Conservation (phyloP, 192 early-diverging fungal species). For the Radiomyces spectabilis region DNA sequence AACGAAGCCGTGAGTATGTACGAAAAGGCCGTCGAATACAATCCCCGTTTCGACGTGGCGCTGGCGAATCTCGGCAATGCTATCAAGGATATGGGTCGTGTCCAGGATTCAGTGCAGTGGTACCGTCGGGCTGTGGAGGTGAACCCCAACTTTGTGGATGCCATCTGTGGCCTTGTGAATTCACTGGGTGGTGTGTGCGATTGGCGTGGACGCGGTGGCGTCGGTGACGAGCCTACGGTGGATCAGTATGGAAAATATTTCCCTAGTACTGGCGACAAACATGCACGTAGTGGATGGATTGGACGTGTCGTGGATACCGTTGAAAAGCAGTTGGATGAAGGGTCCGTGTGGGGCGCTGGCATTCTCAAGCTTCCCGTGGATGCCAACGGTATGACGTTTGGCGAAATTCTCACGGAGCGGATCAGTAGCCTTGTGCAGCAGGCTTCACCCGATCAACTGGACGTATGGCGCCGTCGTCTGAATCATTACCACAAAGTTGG, state of each 20-base stretch:
- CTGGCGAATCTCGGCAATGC: conserved; percentile 91
- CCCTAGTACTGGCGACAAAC: no score
- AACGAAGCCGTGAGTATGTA: conserved; percentile 84
- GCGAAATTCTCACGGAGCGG: no score
- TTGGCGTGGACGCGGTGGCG: conserved; percentile 78
- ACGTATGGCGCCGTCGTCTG: no score
- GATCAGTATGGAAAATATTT: conserved; percentile 28
- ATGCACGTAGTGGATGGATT: conserved; percentile 52
- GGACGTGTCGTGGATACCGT: conserved; percentile 71
- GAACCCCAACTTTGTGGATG: conserved; percentile 89
- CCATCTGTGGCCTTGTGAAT: conserved; percentile 87
- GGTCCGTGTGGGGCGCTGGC: conserved; percentile 47
- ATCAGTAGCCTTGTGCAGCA: no score
- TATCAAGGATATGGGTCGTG: conserved; percentile 84
- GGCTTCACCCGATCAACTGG: no score
- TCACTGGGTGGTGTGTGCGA: conserved; percentile 83
- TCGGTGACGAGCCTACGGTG: conserved; percentile 36
- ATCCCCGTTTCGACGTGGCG: conserved; percentile 86
- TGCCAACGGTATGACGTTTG: neutral
- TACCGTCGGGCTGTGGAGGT: conserved; percentile 77
- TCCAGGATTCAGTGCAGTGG: conserved; percentile 82
- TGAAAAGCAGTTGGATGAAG: conserved; percentile 66
- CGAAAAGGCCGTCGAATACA: conserved; percentile 77
- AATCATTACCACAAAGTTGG: neutral
- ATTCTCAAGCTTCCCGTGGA: conserved; percentile 21